Conservation (phyloP, 441 rosid species). For the Pelargonium citronellum region DNA sequence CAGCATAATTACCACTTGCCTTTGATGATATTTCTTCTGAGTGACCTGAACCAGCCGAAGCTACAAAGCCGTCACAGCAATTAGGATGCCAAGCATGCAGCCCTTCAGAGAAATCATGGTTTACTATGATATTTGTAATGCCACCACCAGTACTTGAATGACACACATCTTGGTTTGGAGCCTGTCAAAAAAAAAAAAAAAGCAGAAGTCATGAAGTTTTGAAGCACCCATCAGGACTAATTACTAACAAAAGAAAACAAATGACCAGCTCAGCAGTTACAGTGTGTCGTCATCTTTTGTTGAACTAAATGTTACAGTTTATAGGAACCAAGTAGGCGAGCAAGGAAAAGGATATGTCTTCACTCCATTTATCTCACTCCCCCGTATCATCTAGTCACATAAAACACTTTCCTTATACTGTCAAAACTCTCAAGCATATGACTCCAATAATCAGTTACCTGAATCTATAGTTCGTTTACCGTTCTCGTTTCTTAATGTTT, state of each 20-base stretch:
- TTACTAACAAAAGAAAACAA: not conserved
- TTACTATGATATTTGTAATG: slow-evolving; percentile 41
- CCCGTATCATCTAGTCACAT: not conserved
- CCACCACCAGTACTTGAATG: slow-evolving; percentile 24
- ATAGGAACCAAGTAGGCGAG: not conserved
- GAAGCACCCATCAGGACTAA: not conserved
- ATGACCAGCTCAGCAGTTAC: not conserved
- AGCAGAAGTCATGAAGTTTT: slow-evolving; percentile 16
- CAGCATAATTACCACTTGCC: slow-evolving; percentile 46
- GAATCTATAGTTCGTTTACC: too few relatives aligned
- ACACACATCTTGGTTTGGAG: slow-evolving; percentile 24
- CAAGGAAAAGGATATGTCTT: not conserved
- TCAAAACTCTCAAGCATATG: not conserved
- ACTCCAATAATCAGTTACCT: not conserved
- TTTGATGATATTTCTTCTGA: slow-evolving; percentile 28
- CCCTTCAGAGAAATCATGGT: slow-evolving; percentile 72
- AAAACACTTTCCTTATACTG: not conserved
- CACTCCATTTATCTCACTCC: too few relatives aligned
- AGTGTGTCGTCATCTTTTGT: not conserved
- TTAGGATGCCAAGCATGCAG: slow-evolving; percentile 66
- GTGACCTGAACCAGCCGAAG: slow-evolving; percentile 39
- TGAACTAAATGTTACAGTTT: not conserved
- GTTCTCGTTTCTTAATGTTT: not conserved
- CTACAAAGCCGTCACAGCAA: slow-evolving; percentile 59
- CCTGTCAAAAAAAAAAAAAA: slow-evolving; percentile 42